Conservation (phyloP, 23 red algal genomes). For the Gracilaria vermiculophylla region DNA sequence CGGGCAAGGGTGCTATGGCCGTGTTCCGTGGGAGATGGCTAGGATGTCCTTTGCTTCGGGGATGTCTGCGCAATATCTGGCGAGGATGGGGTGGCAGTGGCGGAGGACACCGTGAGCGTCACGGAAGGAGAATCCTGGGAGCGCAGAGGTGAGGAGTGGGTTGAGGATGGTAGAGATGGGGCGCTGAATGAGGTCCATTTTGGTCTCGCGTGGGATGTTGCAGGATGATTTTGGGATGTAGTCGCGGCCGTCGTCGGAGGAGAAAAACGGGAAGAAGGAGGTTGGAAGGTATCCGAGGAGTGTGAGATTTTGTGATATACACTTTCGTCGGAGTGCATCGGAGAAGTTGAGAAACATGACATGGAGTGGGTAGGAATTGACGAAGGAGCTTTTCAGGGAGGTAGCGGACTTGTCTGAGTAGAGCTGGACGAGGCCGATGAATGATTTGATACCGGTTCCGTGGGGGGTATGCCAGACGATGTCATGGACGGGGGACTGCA, state of each 20-base stretch:
- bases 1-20: not conserved
- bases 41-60: conserved; percentile 5
- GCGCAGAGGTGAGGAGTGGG: not conserved
- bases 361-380: conserved; percentile 1
- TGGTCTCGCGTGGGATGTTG: not conserved
- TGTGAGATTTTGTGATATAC: not conserved
- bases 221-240: too few relatives aligned
- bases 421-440: not conserved
- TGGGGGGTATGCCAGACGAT: not conserved
- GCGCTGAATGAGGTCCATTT: conserved; percentile 1
- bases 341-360: not conserved
- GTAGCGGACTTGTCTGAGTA: not conserved
- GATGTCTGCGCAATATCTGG: conserved; percentile 7
- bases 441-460: not conserved
- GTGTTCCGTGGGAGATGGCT: not conserved
- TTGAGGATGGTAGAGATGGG: not conserved
- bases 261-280: not conserved
- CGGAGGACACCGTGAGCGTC: not conserved
- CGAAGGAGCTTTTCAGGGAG: not conserved
- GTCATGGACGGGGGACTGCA: not conserved
- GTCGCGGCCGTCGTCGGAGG: too few relatives aligned
- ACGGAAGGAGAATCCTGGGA: not conserved
- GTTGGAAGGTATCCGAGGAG: not conserved
- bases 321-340: not conserved
- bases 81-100: not conserved